Evolutionary conservation across 108 stramenopile species (phyloP).

Genomic region (Poteriospumella lacustris): DNA sequence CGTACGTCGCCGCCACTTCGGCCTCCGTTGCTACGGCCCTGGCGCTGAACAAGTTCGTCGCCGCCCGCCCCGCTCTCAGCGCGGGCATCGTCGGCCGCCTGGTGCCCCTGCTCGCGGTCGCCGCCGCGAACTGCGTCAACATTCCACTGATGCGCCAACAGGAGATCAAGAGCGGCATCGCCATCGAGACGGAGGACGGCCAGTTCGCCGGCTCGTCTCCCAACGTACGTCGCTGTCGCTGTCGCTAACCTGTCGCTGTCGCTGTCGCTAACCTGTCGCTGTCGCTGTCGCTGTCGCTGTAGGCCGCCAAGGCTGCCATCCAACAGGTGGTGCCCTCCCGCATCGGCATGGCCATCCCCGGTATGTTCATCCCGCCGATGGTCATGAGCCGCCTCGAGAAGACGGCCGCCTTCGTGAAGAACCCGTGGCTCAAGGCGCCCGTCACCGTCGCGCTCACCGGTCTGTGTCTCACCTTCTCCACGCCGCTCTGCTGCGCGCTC

Average conservation of each 20-base stretch:
- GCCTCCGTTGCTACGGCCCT: constrained; percentile 45
- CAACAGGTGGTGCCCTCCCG: constrained; percentile 49
- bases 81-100: constrained; percentile 25
- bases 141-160: constrained; percentile 52
- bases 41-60: constrained; percentile 24
- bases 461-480: constrained; percentile 22
- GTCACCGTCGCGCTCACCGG: constrained; percentile 27
- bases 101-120: constrained; percentile 50
- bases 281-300: not conserved
- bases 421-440: constrained; percentile 40
- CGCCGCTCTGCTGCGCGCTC: constrained; percentile 38
- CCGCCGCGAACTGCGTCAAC: constrained; percentile 52
- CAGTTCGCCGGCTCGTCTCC: constrained; percentile 4
- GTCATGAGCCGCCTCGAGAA: constrained; percentile 43
- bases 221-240: not conserved
- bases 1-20: constrained; percentile 62
- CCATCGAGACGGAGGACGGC: constrained; percentile 44
- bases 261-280: not conserved
- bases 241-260: not conserved
- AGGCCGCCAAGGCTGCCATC: constrained; percentile 14
- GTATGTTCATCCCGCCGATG: constrained; percentile 50
- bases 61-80: constrained; percentile 7
- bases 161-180: constrained; percentile 48
- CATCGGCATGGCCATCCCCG: constrained; percentile 50
- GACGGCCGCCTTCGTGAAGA: constrained; percentile 9